These are phyloP conservation scores for Thymus mandschuricus DNA, from an alignment of 257 asterid species.

Conservation along the genomic window DNA sequence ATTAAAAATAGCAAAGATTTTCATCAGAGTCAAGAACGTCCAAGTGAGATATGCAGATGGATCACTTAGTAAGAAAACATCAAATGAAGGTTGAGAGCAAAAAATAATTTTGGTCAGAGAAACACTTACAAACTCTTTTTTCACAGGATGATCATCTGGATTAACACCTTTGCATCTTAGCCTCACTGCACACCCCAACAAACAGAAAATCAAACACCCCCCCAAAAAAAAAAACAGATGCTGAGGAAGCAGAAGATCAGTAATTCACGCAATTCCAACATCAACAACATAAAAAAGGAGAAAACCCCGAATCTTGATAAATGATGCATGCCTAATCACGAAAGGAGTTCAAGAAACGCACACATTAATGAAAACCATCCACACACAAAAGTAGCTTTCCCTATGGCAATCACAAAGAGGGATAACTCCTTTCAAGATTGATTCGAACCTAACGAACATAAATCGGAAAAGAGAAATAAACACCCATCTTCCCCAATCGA, in stretches of 20 bases:
- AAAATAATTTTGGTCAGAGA: background rate
- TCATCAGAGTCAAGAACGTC: background rate
- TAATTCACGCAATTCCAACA: background rate
- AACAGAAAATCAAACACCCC: background rate
- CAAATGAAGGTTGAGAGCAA: constrained; percentile 1
- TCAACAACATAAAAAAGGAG: background rate
- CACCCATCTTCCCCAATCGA: background rate
- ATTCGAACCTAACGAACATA: constrained; percentile 42
- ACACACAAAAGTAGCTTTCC: too few relatives aligned
- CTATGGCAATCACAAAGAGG: constrained; percentile 47
- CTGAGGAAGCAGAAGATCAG: background rate
- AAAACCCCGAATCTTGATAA: background rate
- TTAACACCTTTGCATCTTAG: constrained; percentile 90
- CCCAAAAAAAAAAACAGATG: background rate
- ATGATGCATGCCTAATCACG: background rate
- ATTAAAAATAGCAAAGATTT: background rate
- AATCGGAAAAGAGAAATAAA: background rate
- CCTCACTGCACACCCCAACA: constrained; percentile 65
- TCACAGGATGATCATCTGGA: constrained; percentile 82
- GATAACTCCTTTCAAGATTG: constrained; percentile 59
- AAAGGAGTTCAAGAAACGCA: too few relatives aligned
- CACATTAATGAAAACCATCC: too few relatives aligned
- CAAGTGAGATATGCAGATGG: constrained; percentile 14
- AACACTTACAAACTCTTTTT: constrained; percentile 69
- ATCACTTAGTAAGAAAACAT: constrained; percentile 2